Base-by-base conservation (phyloP, 106 monocot species). In the Vanilla planifolia region DNA sequence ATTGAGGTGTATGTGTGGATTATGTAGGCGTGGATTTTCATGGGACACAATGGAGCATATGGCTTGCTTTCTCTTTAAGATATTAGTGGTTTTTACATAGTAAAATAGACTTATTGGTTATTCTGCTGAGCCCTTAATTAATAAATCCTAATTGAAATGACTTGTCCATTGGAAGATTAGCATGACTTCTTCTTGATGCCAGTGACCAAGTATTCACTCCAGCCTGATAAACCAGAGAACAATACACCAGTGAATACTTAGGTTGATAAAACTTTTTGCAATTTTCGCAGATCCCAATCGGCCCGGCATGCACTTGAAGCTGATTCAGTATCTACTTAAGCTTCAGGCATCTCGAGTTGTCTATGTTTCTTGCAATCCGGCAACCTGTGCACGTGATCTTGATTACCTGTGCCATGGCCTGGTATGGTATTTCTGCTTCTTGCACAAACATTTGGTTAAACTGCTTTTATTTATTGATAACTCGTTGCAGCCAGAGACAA, bases 341-440 rank as follows among this genome's bases (percentile, higher is more conserved):
- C 78, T 91, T 16, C 69, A 64, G 35, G 76, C 79, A 2, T 72
- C 78, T 41, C 75, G 84, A 8, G 70, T 96, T 43, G 69, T 96
- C 10, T 96, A 96, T 61, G 87, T 96, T 3, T 96, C 96, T 13
- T 96, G 96, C 58, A 96, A 96, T 72, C 95, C 96, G 58, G 70
- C 96, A 45, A 91, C 96, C 0, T 96, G 91, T 77, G 87, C 96
- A 16, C 80, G 96, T 58, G 91, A 96, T 64, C 79, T 96, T 39
- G 91, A 91, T 66, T 91, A 85, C 71, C 84, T 96, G 20, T 91
- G 96, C 50, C 96, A 96, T 67, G 91, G 87, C 17, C 43, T 95
- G 89, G 86, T 90, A 84, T 64, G 80, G 7, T 9, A 29, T 22
- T 35, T 57, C 35, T 30, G n/a, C 3, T 55, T 27, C 23, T 55